Base-by-base conservation (phyloP, 1,284 basidiomycete species). In the Tylopilus sp. region DNA sequence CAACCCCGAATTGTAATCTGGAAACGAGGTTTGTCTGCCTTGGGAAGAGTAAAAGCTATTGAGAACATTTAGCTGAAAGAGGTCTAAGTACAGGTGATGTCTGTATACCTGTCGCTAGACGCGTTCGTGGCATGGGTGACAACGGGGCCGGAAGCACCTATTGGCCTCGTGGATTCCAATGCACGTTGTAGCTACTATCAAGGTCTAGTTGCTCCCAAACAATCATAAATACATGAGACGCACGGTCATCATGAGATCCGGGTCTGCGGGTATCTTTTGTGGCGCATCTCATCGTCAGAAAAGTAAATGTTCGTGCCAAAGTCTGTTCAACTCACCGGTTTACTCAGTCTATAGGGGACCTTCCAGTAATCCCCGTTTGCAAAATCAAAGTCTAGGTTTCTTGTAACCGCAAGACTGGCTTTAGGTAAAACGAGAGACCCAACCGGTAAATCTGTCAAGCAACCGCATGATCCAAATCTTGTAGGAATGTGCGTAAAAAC, bases 41-140 rank as follows among this genome's bases (percentile, higher is more conserved):
- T 93, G 90, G 14, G 88, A 90, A 40, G 88, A 88, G 74, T 93
- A 92, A 71, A 92, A 92, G 67, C 88, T 90, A 59, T 17, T 42
- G 24, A 36, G 32, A 19, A 28, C 32, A 37, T 31, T 65, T 17
- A 66, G 52, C 17, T 31, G 17, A 37, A 43, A 15, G 29, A 43
- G 41, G 32, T 31, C 17, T 37, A 20, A 41, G 29, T 20, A 57
- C 50, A 48, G 37, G 36, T 43, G 29, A 45, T 32, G 39, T 15
- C 20, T 31, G 41, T 17, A 43, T 59, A 85, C 87, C 88, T 90
- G 70, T 90, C 88, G 43, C 88, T 82, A 52, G 87, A 88, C 26
- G 88, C 88, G 61, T 90, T 90, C 22, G 84, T 73, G 20, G 75
- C 75, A 54, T 80, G 73, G 48, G 73, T 61, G 28, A 84, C 59